Evolutionary conservation across 192 early-diverging fungal genomes (phyloP).

Genomic region (Umbelopsis ramanniana): DNA sequence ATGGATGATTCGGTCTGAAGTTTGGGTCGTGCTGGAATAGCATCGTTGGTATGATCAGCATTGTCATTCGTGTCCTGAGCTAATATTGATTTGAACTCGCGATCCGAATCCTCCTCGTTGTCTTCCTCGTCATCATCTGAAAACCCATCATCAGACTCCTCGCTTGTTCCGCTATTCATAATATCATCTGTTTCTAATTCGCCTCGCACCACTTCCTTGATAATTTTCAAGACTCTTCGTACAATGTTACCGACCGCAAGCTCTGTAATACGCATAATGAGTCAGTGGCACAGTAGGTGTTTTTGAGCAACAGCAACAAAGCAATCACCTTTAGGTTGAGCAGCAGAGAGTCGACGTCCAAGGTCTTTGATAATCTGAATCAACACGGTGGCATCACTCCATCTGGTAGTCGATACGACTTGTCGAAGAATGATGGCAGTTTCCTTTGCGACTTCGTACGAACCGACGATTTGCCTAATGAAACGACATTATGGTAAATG

Average conservation of each 20-base stretch:
- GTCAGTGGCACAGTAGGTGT: not conserved
- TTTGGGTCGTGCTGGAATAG: conserved; percentile 1
- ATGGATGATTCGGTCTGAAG: conserved; percentile 51
- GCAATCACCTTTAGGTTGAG: conserved; percentile 72
- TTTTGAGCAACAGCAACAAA: not conserved
- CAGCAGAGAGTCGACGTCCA: conserved; percentile 67
- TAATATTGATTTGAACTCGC: conserved; percentile 24
- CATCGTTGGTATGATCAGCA: not conserved
- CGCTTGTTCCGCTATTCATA: conserved; percentile 21
- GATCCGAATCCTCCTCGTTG: conserved; percentile 28
- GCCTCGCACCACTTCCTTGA: conserved; percentile 68
- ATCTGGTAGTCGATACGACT: conserved; percentile 75
- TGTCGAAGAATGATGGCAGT: conserved; percentile 77
- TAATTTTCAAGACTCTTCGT: conserved; percentile 81
- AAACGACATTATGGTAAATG: not conserved
- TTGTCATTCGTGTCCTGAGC: conserved; percentile 28
- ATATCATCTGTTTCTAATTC: conserved; percentile 33
- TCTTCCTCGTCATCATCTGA: conserved; percentile 30
- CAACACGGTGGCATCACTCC: conserved; percentile 67
- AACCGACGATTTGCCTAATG: conserved; percentile 67
- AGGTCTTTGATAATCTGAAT: conserved; percentile 67
- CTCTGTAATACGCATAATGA: conserved; percentile 51
- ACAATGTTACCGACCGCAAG: conserved; percentile 86
- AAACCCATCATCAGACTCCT: conserved; percentile 14
- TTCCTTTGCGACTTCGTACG: conserved; percentile 69